These are phyloP conservation scores for Lizonia empirigonia DNA, from an alignment of 2,329 filamentous ascomycete genomes.

Conservation along the genomic window DNA sequence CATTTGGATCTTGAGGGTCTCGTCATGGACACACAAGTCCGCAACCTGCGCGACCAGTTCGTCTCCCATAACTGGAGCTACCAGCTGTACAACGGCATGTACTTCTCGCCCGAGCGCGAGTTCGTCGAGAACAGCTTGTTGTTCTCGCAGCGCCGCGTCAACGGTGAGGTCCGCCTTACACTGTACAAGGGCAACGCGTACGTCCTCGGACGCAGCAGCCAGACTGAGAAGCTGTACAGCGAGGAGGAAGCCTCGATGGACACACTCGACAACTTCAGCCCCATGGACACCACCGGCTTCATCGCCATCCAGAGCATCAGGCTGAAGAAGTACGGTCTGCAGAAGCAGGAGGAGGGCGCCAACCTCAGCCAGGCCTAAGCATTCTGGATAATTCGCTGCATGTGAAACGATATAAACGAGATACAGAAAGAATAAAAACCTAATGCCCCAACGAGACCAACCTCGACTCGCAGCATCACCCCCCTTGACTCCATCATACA, in stretches of 20 bases:
- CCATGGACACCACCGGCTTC: slow-evolving; percentile 70
- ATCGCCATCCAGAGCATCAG: slow-evolving; percentile 72
- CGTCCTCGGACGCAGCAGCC: slow-evolving; percentile 63
- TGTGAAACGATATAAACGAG: slow-evolving; percentile 7
- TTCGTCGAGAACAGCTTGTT: slow-evolving; percentile 67
- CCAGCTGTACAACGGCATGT: slow-evolving; percentile 65
- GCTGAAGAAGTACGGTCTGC: slow-evolving; percentile 52
- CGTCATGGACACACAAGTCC: slow-evolving; percentile 70
- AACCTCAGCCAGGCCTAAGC: slow-evolving; percentile 34
- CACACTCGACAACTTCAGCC: slow-evolving; percentile 70
- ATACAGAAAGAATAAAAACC: slow-evolving; percentile 8
- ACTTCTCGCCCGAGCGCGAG: slow-evolving; percentile 74
- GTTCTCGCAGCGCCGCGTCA: slow-evolving; percentile 49
- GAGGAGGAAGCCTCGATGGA: slow-evolving; percentile 72
- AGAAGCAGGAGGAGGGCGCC: slow-evolving; percentile 46
- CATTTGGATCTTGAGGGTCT: slow-evolving; percentile 70
- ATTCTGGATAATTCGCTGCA: background rate
- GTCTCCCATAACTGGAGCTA: slow-evolving; percentile 59
- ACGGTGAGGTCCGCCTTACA: slow-evolving; percentile 62
- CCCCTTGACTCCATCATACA: too few relatives aligned
- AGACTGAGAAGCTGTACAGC: slow-evolving; percentile 73
- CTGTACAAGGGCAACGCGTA: slow-evolving; percentile 70
- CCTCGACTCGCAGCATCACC: too few relatives aligned
- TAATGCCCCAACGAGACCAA: slow-evolving; percentile 1
- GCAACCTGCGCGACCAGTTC: slow-evolving; percentile 72